Conservation (phyloP, 345 rosid species). For the Corymbia maculata region DNA sequence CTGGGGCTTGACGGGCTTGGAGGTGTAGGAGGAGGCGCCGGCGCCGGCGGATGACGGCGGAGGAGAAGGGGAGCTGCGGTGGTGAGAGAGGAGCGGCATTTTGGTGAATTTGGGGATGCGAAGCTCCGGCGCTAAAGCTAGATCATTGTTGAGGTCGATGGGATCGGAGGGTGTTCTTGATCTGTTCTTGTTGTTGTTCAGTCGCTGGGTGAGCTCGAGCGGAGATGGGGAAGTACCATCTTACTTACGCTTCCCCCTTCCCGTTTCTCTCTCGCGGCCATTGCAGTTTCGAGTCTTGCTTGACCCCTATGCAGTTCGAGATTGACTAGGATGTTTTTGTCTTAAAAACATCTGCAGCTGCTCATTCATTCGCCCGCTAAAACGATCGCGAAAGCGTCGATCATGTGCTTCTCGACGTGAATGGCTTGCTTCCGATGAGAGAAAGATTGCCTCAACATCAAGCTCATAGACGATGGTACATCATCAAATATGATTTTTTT, state of each 20-base stretch:
- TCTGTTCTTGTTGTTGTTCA: neutral
- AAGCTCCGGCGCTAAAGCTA: conserved; percentile 10
- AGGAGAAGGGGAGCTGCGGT: neutral
- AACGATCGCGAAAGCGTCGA: too few species aligned
- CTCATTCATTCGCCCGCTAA: neutral
- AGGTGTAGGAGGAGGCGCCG: neutral
- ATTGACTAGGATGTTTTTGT: neutral
- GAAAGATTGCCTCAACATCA: neutral
- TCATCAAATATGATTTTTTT: neutral
- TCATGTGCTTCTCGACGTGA: neutral
- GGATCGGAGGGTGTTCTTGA: conserved; percentile 38
- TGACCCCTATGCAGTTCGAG: neutral
- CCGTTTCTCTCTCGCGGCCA: neutral
- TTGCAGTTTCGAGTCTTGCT: neutral
- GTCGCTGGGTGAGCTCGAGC: neutral
- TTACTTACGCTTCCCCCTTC: neutral
- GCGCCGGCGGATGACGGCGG: neutral
- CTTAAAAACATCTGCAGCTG: neutral
- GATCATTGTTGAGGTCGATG: conserved; percentile 32
- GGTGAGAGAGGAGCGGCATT: conserved; percentile 1
- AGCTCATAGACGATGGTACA: neutral
- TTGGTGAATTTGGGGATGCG: neutral
- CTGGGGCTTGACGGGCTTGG: conserved; percentile 36
- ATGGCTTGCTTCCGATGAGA: neutral
- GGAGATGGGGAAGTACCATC: neutral